Evolutionary conservation across 1,284 basidiomycete genomes (phyloP).

Genomic region (Hemileccinum hortonii): DNA sequence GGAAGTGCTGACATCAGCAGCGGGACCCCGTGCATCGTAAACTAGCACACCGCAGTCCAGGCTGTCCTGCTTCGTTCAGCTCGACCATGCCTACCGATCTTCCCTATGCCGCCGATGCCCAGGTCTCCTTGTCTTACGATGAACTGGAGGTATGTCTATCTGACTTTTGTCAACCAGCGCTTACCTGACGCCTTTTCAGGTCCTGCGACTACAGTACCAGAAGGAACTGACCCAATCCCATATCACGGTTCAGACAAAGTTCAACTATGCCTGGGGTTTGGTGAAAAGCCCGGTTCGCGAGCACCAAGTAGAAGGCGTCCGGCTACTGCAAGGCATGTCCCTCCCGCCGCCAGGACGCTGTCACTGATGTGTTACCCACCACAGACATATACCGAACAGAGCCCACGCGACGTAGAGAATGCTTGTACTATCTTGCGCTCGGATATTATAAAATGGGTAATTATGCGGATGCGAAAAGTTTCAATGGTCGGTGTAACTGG

Average conservation of each 20-base stretch:
- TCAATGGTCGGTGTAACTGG: conserved; percentile 70
- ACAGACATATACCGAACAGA: conserved; percentile 89
- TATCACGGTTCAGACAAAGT: conserved; percentile 93
- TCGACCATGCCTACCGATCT: conserved; percentile 72
- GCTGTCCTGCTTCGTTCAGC: background rate
- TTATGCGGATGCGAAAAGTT: conserved; percentile 89
- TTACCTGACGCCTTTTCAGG: conserved; percentile 45
- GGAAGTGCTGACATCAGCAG: conserved; percentile 29
- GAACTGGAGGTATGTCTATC: conserved; percentile 72
- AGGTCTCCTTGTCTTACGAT: conserved; percentile 84
- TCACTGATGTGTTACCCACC: conserved; percentile 5
- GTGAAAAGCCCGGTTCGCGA: conserved; percentile 84
- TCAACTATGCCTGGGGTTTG: conserved; percentile 97
- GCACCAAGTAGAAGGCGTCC: conserved; percentile 89
- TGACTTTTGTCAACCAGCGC: background rate
- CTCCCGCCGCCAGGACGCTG: background rate
- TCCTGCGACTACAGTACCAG: conserved; percentile 84
- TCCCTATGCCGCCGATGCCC: conserved; percentile 96
- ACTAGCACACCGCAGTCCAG: conserved; percentile 11
- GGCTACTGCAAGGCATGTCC: conserved; percentile 80
- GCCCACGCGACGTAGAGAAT: conserved; percentile 87
- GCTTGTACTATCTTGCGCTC: conserved; percentile 94
- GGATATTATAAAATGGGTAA: conserved; percentile 98
- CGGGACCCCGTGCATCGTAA: conserved; percentile 22
- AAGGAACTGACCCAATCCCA: conserved; percentile 83